Evolutionary conservation across 2,329 filamentous ascomycete species (phyloP).

Genomic region (Cordyceps tenuipes): DNA sequence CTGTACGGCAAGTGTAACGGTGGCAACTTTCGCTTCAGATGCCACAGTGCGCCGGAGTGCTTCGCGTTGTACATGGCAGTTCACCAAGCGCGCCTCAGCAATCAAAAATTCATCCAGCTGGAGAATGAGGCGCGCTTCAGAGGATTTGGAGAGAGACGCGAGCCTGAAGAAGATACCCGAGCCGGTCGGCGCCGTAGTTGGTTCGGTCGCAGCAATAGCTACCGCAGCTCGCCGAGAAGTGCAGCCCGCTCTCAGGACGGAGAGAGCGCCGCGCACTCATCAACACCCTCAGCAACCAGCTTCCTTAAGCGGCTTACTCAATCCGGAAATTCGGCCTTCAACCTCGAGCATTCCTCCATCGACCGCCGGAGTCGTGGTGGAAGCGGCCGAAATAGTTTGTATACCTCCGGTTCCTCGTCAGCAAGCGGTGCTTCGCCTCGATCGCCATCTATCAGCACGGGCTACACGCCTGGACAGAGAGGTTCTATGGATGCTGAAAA

Average conservation of each 20-base stretch:
- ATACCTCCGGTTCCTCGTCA: conserved; percentile 47
- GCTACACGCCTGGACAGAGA: conserved; percentile 42
- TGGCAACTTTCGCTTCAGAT: conserved; percentile 83
- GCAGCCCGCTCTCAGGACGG: conserved; percentile 64
- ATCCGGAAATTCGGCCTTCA: conserved; percentile 64
- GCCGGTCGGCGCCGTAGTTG: conserved; percentile 44
- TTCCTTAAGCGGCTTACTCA: conserved; percentile 73
- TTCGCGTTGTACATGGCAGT: conserved; percentile 76
- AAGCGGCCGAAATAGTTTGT: conserved; percentile 49
- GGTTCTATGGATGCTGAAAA: conserved; percentile 59
- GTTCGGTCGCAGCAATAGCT: conserved; percentile 58
- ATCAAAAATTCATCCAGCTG: conserved; percentile 72
- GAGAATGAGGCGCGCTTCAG: conserved; percentile 61
- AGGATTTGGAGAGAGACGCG: conserved; percentile 56
- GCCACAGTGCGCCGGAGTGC: conserved; percentile 67
- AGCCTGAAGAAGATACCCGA: conserved; percentile 39
- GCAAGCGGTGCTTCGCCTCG: conserved; percentile 43
- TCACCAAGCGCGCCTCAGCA: conserved; percentile 83
- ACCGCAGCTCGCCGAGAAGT: conserved; percentile 53
- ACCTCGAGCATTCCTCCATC: conserved; percentile 72
- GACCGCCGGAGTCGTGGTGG: conserved; percentile 44
- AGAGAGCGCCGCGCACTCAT: conserved; percentile 54
- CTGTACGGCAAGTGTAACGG: conserved; percentile 55
- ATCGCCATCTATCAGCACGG: conserved; percentile 50
- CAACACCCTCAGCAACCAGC: conserved; percentile 61